These are phyloP conservation scores for Skeletonema grethae DNA, from an alignment of 108 stramenopile species.

Conservation along the genomic window DNA sequence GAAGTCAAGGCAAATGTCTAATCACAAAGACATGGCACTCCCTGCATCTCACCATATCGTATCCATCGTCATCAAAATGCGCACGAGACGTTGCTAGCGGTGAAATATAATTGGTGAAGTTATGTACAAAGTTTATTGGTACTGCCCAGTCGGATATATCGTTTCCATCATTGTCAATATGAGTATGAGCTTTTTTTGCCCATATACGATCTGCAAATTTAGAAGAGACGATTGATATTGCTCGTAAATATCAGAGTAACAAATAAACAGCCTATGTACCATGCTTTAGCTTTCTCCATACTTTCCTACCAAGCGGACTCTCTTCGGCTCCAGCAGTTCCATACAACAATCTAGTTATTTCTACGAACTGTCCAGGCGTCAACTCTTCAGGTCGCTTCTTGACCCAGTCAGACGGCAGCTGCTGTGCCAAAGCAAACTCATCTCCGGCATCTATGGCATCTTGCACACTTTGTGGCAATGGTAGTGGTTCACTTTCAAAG, in stretches of 20 bases:
- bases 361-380: slow-evolving; percentile 91
- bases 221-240: no score
- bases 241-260: not conserved
- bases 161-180: no score
- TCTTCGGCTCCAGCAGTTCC: slow-evolving; percentile 43
- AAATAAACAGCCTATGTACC: slow-evolving; percentile 38
- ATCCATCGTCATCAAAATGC: no score
- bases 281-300: slow-evolving; percentile 93
- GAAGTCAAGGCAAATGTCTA: no score
- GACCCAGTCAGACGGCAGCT: slow-evolving; percentile 83
- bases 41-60: no score
- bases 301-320: slow-evolving; percentile 66
- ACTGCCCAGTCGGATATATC: no score
- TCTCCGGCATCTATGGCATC: slow-evolving; percentile 61
- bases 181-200: no score
- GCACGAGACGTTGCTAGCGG: no score
- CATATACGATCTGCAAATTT: no score
- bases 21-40: no score
- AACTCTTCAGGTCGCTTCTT: slow-evolving; percentile 92
- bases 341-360: slow-evolving; percentile 84
- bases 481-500: slow-evolving; percentile 56
- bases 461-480: slow-evolving; percentile 56
- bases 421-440: slow-evolving; percentile 69
- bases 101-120: no score
- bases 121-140: no score